phyloP scores from a whole-genome alignment of 331 rosid genomes.

The Quercus lobata region DNA sequence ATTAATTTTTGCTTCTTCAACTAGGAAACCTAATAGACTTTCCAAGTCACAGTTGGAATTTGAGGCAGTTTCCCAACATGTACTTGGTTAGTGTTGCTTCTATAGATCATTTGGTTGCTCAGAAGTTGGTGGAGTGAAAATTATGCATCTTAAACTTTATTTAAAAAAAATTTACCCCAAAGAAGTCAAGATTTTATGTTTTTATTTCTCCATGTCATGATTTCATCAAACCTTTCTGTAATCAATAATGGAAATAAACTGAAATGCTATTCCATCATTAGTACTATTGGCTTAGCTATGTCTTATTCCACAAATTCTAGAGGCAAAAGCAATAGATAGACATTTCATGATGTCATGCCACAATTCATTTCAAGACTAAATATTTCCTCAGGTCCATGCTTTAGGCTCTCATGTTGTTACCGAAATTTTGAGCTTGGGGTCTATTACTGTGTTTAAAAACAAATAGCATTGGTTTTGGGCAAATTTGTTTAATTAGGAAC shows the following conservation, averaged over 20 bases:
- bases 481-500: background rate
- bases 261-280: no score
- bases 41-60: no score
- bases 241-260: background rate
- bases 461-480: background rate
- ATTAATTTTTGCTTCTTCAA: no score
- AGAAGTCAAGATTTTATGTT: background rate
- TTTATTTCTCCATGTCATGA: background rate
- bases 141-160: background rate
- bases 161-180: background rate
- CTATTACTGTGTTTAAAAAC: background rate
- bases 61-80: no score
- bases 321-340: no score
- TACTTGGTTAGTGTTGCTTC: slow-evolving; percentile 20
- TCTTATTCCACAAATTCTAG: no score
- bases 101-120: background rate
- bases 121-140: background rate
- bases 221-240: background rate
- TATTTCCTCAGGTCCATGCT: background rate
- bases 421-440: background rate
- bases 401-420: background rate
- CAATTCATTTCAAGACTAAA: background rate
- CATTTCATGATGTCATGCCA: no score
- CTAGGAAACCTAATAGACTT: no score
- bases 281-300: no score